A percentile compares a stretch with the other conserved stretches of the same genome.
Conservation (phyloP, 2,329 filamentous ascomycete genomes). For the Penicillium hordei region DNA sequence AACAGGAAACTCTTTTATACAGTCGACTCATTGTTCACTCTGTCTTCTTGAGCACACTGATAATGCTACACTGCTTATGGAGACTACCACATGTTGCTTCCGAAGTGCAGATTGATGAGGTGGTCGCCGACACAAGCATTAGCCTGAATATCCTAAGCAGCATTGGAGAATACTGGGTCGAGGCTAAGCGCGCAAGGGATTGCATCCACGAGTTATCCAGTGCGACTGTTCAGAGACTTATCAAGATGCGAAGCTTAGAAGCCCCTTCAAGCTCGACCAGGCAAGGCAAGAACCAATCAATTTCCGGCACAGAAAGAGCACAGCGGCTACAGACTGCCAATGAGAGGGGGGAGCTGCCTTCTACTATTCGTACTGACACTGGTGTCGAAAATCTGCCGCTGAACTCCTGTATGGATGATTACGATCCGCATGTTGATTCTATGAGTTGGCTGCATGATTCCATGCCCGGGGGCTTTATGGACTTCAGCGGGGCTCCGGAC, state of each 20-base stretch:
- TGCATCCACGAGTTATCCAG: conserved; percentile 32
- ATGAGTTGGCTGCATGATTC: conserved; percentile 26
- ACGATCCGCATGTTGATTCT: conserved; percentile 11
- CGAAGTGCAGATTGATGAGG: conserved; percentile 38
- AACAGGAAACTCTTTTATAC: conserved; percentile 47
- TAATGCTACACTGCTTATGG: conserved; percentile 54
- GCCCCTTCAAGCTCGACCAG: conserved; percentile 15
- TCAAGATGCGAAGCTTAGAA: conserved; percentile 18
- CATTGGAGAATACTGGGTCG: conserved; percentile 54
- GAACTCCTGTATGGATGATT: conserved; percentile 22
- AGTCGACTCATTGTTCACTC: conserved; percentile 53
- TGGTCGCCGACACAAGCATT: conserved; percentile 46
- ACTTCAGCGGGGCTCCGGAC: conserved; percentile 28
- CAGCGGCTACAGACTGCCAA: not conserved
- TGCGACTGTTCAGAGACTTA: conserved; percentile 28
- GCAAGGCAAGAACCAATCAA: not conserved
- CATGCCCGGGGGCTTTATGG: conserved; percentile 25
- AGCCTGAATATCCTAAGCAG: conserved; percentile 52
- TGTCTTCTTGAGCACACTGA: conserved; percentile 50
- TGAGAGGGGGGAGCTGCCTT: not conserved
- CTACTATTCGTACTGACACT: not conserved
- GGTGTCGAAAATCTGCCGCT: conserved; percentile 6
- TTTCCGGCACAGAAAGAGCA: not conserved
- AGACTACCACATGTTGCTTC: conserved; percentile 45
- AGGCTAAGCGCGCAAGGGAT: conserved; percentile 40